phyloP scores from a whole-genome alignment of 1,139 yeast genomes.

The Geotrichum armillariae region DNA sequence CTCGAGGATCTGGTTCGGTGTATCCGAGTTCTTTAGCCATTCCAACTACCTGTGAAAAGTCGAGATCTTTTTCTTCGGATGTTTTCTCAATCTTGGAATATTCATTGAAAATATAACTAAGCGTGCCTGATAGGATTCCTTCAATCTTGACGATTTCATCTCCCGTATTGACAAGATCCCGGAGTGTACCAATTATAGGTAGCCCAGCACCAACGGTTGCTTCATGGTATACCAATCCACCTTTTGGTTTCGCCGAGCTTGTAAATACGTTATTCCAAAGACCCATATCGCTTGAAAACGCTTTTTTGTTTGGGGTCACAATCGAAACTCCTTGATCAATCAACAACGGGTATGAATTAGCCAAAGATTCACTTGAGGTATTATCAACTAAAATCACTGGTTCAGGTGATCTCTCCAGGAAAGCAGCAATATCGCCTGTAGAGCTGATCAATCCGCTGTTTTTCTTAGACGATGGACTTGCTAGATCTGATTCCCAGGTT shows the following conservation, averaged over 20 bases:
- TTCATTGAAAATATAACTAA: conserved; percentile 94
- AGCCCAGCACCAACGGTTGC: conserved; percentile 99
- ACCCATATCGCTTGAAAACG: conserved; percentile 76
- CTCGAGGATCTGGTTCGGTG: conserved; percentile 99
- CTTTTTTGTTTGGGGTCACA: conserved; percentile 98
- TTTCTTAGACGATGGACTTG: conserved; percentile 47
- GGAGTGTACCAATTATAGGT: conserved; percentile 86
- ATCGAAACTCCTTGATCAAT: conserved; percentile 79
- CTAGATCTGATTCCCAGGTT: conserved; percentile 49
- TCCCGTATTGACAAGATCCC: conserved; percentile 86
- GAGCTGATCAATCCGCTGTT: too few relatives aligned
- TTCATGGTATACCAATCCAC: conserved; percentile 92
- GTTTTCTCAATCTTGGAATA: conserved; percentile 67
- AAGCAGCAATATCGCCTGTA: conserved; percentile 58
- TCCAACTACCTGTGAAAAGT: conserved; percentile 85
- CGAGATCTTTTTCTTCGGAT: too few relatives aligned
- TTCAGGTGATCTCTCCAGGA: conserved; percentile 60
- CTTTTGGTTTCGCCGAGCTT: conserved; percentile 48
- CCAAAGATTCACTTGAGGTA: conserved; percentile 80
- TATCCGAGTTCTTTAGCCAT: conserved; percentile 90
- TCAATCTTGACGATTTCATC: conserved; percentile 88
- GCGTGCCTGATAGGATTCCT: conserved; percentile 95
- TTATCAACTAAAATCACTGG: conserved; percentile 91
- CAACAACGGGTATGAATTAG: conserved; percentile 73
- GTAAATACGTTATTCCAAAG: conserved; percentile 77